These are phyloP conservation scores for Wallacemonas collosoma DNA, from an alignment of 208 protist genomes.

Conservation along the genomic window DNA sequence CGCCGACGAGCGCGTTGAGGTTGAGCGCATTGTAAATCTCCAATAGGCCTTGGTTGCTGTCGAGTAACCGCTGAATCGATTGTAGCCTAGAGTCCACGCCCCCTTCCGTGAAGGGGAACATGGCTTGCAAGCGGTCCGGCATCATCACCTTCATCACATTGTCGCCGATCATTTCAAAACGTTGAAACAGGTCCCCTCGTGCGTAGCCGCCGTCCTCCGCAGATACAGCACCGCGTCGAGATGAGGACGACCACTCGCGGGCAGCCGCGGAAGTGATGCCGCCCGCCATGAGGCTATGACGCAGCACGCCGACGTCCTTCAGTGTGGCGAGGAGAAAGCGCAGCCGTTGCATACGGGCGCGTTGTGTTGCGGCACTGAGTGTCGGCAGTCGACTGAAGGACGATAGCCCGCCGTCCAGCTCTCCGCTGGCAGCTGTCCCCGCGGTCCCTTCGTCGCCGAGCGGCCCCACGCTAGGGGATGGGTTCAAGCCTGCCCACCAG, in stretches of 20 bases:
- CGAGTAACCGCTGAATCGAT: constrained; percentile 61
- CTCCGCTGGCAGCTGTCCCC: background rate
- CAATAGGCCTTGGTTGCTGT: constrained; percentile 79
- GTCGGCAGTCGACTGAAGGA: constrained; percentile 29
- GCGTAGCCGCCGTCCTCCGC: constrained; percentile 21
- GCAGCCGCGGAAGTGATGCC: background rate
- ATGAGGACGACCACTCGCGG: no score
- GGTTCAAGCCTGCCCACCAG: constrained; percentile 57
- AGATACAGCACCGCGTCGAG: background rate
- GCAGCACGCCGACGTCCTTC: constrained; percentile 36
- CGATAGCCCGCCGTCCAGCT: background rate
- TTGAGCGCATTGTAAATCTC: constrained; percentile 82
- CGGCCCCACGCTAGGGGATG: background rate
- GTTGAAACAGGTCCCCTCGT: constrained; percentile 61
- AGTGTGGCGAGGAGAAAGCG: constrained; percentile 44
- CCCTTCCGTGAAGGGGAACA: constrained; percentile 67
- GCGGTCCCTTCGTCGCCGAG: background rate
- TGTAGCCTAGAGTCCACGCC: constrained; percentile 34
- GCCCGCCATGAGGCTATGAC: constrained; percentile 29
- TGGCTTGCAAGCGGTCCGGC: constrained; percentile 49
- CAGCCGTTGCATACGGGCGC: constrained; percentile 33
- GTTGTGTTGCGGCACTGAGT: constrained; percentile 23
- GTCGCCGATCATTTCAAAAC: constrained; percentile 85
- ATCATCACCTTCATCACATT: constrained; percentile 69
- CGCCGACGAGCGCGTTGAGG: constrained; percentile 57